A percentile compares a stretch with the other conserved stretches of the same genome.
phyloP scores from a whole-genome alignment of 345 rosid genomes.

The Eucalyptus grandis region DNA sequence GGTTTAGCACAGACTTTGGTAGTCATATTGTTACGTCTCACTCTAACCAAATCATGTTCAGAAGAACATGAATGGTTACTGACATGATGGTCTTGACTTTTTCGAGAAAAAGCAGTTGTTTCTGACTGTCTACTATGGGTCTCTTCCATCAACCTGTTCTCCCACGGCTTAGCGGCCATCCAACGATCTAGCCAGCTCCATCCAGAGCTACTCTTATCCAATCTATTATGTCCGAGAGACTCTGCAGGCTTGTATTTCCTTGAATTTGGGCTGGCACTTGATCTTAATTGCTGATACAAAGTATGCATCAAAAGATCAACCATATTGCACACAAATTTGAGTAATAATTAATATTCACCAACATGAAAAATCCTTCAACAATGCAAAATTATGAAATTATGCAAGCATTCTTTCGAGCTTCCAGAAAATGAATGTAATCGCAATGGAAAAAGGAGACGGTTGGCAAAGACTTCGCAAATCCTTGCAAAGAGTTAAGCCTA shows the following conservation, averaged over 20 bases:
- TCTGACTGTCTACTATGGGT: slow-evolving; percentile 6
- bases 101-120: slow-evolving; percentile 19
- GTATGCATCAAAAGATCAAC: neutral
- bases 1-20: slow-evolving; percentile 43
- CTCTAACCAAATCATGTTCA: slow-evolving; percentile 36
- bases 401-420: neutral
- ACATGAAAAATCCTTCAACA: neutral
- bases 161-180: slow-evolving; percentile 81
- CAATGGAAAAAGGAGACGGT: neutral
- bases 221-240: slow-evolving; percentile 10
- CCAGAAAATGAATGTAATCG: neutral
- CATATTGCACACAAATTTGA: neutral
- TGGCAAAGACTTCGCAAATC: neutral
- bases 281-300: slow-evolving; percentile 33
- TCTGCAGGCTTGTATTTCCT: slow-evolving; percentile 23
- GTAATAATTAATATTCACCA: neutral
- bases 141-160: slow-evolving; percentile 38
- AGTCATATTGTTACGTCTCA: slow-evolving; percentile 49
- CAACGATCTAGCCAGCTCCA: slow-evolving; percentile 69
- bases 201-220: slow-evolving; percentile 26
- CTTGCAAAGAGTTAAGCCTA: neutral
- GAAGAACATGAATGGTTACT: slow-evolving; percentile 10
- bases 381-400: neutral
- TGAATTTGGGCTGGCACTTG: slow-evolving; percentile 40
- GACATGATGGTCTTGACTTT: slow-evolving; percentile 31